Conservation (phyloP, 2,329 filamentous ascomycete species). For the Furcasterigmium sp. region DNA sequence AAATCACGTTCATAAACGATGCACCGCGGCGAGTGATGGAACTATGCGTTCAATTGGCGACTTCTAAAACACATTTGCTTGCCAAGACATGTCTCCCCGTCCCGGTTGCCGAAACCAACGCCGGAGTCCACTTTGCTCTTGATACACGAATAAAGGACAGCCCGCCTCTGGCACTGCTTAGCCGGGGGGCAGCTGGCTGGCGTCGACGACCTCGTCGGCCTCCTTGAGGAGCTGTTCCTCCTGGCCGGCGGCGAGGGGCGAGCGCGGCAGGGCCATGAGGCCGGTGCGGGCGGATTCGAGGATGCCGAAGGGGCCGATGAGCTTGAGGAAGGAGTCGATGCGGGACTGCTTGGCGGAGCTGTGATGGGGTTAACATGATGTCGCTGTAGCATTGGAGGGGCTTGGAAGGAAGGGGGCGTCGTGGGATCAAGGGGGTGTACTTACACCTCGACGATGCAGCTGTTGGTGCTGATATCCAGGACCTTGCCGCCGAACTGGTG, state of each 20-base stretch:
- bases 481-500: constrained; percentile 99
- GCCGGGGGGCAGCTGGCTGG: constrained; percentile 87
- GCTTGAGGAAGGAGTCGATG: constrained; percentile 97
- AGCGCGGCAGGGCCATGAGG: constrained; percentile 93
- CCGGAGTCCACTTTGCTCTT: constrained; percentile 10
- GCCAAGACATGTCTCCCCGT: constrained; percentile 2
- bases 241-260: constrained; percentile 71
- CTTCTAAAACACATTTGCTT: constrained; percentile 11
- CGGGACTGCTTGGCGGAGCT: constrained; percentile 87
- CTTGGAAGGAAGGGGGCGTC: too few relatives aligned
- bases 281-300: constrained; percentile 93
- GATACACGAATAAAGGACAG: constrained; percentile 5
- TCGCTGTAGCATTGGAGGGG: too few relatives aligned
- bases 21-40: too few relatives aligned
- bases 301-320: constrained; percentile 91
- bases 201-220: constrained; percentile 90
- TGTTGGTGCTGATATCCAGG: constrained; percentile 94
- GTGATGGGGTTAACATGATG: too few relatives aligned
- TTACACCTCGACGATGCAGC: constrained; percentile 96
- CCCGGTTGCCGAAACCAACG: constrained; percentile 12
- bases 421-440: too few relatives aligned
- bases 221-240: constrained; percentile 74
- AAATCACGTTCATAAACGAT: too few relatives aligned
- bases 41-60: constrained; percentile 1
- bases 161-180: constrained; percentile 38